Percentiles rank a stretch among this genome's conserved stretches.
These are phyloP conservation scores for Hypsizygus marmoreus DNA, from an alignment of 768 basidiomycete species.

Conservation along the genomic window DNA sequence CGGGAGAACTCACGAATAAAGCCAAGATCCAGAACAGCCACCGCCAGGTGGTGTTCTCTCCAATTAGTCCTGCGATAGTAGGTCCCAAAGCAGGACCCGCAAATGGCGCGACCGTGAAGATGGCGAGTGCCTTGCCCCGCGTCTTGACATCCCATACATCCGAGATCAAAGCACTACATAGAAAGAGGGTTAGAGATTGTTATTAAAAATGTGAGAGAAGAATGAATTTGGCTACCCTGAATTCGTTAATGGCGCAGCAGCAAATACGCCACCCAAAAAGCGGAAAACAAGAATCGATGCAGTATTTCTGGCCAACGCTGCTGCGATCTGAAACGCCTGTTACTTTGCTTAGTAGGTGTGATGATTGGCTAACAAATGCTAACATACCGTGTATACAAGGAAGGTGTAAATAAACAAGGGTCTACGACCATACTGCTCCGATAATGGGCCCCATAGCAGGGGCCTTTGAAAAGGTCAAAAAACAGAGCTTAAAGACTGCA, in stretches of 20 bases:
- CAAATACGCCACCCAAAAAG: slow-evolving; percentile 71
- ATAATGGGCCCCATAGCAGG: slow-evolving; percentile 59
- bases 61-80: slow-evolving; percentile 50
- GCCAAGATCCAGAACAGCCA: slow-evolving; percentile 70
- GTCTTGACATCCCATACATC: slow-evolving; percentile 64
- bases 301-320: slow-evolving; percentile 62
- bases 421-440: slow-evolving; percentile 58
- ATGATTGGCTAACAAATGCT: not conserved
- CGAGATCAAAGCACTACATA: slow-evolving; percentile 48
- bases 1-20: slow-evolving; percentile 46
- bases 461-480: slow-evolving; percentile 31
- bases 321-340: slow-evolving; percentile 63
- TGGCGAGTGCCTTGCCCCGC: slow-evolving; percentile 64
- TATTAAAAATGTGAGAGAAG: not conserved
- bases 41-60: slow-evolving; percentile 53
- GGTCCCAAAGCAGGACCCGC: slow-evolving; percentile 66
- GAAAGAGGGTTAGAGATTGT: not conserved
- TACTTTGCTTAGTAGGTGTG: not conserved
- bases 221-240: slow-evolving; percentile 50
- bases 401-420: slow-evolving; percentile 60
- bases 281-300: slow-evolving; percentile 67
- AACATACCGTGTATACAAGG: slow-evolving; percentile 49
- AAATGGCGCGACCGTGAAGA: slow-evolving; percentile 69
- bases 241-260: slow-evolving; percentile 69
- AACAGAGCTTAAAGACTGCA: not conserved